Evolutionary conservation across 768 basidiomycete genomes (phyloP), one percentile per base, ranked within the genome.

Genomic region (Phallus indusiatus): DNA sequence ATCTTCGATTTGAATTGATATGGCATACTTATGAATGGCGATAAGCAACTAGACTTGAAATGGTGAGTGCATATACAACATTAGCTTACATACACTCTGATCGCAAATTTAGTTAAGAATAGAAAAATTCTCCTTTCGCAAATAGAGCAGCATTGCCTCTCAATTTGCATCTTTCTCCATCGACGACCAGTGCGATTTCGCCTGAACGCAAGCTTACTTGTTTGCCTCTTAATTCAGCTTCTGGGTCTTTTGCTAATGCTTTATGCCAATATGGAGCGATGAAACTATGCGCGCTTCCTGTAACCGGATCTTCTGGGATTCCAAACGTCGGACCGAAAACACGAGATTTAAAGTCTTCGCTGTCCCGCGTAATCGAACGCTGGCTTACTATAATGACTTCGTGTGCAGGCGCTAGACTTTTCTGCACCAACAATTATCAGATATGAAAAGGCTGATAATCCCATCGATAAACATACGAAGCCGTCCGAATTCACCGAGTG

Each of bases 151-250:
- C 67, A 52, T 76, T 64, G 47, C 78, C 80, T 35, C 64, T 68
- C 36, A 81, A 59, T 24, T 54, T 70, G 14, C 79, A 62, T 0
- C 62, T 67, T 14, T 68, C 67, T 47, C 72, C 62, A 5, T 76
- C 67, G 68, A 72, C 78, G 1, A 68, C 59, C 20, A 81, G 63
- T 35, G 67, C 73, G 51, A 82, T 56, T 21, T 75, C 69, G 1
- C 80, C 82, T 11, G 79, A 78, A 47, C 82, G 68, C 2, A 65
- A 62, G 65, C 82, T 82, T 20, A 82, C 81, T 64, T 81, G 78
- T 60, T 67, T 78, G 5, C 79, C 78, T n/a, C 64, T 63, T 28
- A 78, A 70, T 56, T 74, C 70, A 11, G 18, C 18, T 22, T 20
- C 18, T 35, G 64, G 69, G 3, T 69, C 66, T 60, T 77, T 76